Conservation (phyloP, 345 rosid species). For the Iberis pinnata region DNA sequence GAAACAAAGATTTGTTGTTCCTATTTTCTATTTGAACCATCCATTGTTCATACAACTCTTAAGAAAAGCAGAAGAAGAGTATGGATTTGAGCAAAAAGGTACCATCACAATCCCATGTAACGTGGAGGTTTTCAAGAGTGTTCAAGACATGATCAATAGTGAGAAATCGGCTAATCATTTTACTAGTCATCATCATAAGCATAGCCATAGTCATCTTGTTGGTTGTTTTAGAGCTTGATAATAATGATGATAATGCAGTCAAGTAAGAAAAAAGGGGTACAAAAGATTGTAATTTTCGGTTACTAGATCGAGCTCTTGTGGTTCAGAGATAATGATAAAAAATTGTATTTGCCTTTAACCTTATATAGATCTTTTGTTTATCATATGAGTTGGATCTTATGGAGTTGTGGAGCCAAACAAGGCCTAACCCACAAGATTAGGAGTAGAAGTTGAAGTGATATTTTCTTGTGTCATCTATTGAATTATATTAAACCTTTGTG, state of each 20-base stretch:
- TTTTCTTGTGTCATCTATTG: no score
- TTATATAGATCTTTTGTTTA: background rate
- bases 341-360: background rate
- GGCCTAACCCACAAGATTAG: slow-evolving; percentile 33
- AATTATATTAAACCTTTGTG: no score
- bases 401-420: slow-evolving; percentile 37
- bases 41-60: slow-evolving; percentile 54
- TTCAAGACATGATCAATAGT: slow-evolving; percentile 45
- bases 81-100: slow-evolving; percentile 60
- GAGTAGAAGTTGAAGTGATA: slow-evolving; percentile 4
- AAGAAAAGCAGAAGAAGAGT: slow-evolving; percentile 50
- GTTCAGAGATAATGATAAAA: no score
- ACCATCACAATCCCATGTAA: slow-evolving; percentile 57
- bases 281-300: no score
- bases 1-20: slow-evolving; percentile 45
- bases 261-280: slow-evolving; percentile 2
- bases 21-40: slow-evolving; percentile 47
- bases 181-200: slow-evolving; percentile 17
- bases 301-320: background rate
- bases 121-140: slow-evolving; percentile 44
- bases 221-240: slow-evolving; percentile 64
- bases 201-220: slow-evolving; percentile 27
- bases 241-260: slow-evolving; percentile 9
- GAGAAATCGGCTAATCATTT: slow-evolving; percentile 45
- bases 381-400: slow-evolving; percentile 4